Evolutionary conservation across 257 asterid genomes (phyloP), one percentile per base, ranked within the genome.

Genomic region (Solanum lignicaule): DNA sequence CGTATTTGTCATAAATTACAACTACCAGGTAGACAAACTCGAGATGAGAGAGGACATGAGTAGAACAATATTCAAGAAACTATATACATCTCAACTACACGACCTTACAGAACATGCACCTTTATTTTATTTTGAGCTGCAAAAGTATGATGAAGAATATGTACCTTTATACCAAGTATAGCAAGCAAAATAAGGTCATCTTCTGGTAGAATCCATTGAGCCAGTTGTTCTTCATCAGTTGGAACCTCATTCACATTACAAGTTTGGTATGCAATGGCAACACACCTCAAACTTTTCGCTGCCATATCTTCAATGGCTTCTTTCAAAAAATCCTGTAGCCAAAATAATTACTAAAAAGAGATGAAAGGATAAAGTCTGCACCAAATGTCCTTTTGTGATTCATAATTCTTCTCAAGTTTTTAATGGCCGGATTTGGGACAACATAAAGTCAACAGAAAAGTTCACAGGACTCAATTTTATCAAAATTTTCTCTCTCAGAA

Each of bases 161-260:
- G 85, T 88, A 96, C 99, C 98, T 97, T 96, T 88, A 95, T 96
- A 74, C 99, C 98, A 88, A 95, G 96, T 91, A 96, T 95, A 62
- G 95, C 96, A 87, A 96, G 93, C 91, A 96, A 91, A 90, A 93
- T 91, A 86, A 96, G 97, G 72, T 90, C 91, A 48, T 95, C 94
- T 75, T 97, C 99, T 18, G 99, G 99, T 89, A 95, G 86, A 83
- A 41, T 84, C 99, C 99, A 97, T 83, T 91, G 94, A 38, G 92
- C 91, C 72, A 95, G 88, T 90, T 92, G 89, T 72, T 93, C 96
- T 91, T 89, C 96, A 89, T 92, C 96, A 52, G 97, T 93, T 6
- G 99, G 98, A 90, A 97, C 93, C 87, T 90, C 87, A 55, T 91
- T 92, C 31, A 90, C 87, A 88, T 90, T 95, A 68, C 94, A 92